Percentiles rank a stretch among this genome's conserved stretches.
Evolutionary conservation across 75 land plant genomes (phyloP).

Genomic region (Isoetes taiwanensis): DNA sequence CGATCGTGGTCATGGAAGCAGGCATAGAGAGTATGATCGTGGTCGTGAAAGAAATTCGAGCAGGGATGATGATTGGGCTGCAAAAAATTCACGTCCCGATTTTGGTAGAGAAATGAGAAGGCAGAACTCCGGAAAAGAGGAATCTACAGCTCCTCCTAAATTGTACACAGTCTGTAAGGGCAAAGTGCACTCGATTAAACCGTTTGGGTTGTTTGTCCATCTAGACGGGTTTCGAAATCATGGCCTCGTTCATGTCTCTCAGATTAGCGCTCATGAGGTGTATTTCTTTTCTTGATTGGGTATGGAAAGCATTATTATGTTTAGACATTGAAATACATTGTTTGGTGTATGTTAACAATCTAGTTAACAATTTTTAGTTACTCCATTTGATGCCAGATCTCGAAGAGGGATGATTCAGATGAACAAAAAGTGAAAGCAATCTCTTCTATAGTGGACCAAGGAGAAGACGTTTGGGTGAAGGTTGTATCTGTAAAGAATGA

Average conservation of each 20-base stretch:
- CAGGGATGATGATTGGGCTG: neutral
- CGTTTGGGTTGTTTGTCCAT: constrained; percentile 25
- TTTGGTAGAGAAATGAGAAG: neutral
- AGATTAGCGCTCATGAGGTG: constrained; percentile 26
- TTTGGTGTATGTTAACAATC: no score
- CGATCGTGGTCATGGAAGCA: neutral
- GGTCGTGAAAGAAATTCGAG: neutral
- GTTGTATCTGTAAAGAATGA: constrained; percentile 19
- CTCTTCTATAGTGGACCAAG: constrained; percentile 18
- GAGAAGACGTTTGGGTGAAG: constrained; percentile 30
- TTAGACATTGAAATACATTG: no score
- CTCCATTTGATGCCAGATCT: no score
- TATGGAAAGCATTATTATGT: no score
- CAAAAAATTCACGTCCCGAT: neutral
- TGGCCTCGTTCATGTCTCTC: constrained; percentile 27
- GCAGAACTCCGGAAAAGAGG: neutral
- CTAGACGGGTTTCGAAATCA: constrained; percentile 20
- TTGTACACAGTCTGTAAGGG: constrained; percentile 14
- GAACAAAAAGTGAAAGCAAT: constrained; percentile 20
- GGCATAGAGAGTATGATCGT: neutral
- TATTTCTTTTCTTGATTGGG: neutral
- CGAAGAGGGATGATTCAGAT: constrained; percentile 24
- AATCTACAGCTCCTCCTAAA: constrained; percentile 3
- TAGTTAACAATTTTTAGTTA: no score
- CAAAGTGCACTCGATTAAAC: constrained; percentile 20